phyloP scores from a whole-genome alignment of 1,139 yeast genomes.

The Zygoascus meyerae region DNA sequence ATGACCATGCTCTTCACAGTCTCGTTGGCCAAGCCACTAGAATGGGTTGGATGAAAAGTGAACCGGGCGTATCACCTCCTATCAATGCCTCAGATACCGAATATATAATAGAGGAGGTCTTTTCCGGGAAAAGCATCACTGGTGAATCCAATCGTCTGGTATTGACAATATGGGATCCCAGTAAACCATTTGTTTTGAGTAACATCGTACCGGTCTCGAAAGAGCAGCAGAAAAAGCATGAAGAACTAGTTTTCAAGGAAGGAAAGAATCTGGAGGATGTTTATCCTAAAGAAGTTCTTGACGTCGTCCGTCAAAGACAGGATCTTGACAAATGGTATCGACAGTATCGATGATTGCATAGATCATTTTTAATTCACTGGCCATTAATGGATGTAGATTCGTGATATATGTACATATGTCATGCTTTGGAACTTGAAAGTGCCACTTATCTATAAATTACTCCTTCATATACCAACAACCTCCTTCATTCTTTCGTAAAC shows the following conservation, averaged over 20 bases:
- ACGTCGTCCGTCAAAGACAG: constrained; percentile 56
- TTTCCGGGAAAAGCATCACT: constrained; percentile 85
- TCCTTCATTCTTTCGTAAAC: constrained; percentile 85
- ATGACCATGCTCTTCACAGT: constrained; percentile 75
- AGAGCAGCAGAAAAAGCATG: constrained; percentile 80
- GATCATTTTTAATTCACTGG: neutral
- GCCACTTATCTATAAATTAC: neutral
- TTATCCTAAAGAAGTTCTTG: constrained; percentile 56
- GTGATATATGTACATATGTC: neutral
- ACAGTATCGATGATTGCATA: constrained; percentile 22
- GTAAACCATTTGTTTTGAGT: constrained; percentile 40
- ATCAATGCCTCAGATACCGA: constrained; percentile 67
- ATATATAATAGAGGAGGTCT: constrained; percentile 86
- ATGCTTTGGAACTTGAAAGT: neutral
- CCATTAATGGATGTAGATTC: neutral
- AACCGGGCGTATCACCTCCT: constrained; percentile 35
- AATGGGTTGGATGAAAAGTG: constrained; percentile 41
- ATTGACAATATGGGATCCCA: constrained; percentile 77
- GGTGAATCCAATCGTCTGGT: constrained; percentile 75
- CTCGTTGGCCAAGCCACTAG: constrained; percentile 84
- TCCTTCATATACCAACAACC: constrained; percentile 49
- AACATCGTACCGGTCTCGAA: constrained; percentile 84
- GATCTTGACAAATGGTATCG: constrained; percentile 61
- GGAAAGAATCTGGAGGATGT: constrained; percentile 57
- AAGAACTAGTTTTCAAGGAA: constrained; percentile 62